Conservation (phyloP, 2,329 filamentous ascomycete species). For the Penicillium sp. region DNA sequence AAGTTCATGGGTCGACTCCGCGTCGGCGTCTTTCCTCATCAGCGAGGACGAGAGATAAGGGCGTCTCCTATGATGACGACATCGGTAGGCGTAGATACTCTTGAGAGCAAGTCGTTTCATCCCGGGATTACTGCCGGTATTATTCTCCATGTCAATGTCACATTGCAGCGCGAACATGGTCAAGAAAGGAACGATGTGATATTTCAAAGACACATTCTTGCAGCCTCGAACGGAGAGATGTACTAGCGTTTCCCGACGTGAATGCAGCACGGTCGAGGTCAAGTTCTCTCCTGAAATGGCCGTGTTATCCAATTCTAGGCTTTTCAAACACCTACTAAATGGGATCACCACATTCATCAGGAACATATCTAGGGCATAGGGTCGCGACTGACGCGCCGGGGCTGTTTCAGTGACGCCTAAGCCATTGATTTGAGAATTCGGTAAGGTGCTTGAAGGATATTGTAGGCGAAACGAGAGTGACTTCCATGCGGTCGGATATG, state of each 20-base stretch:
- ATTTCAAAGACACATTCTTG: slow-evolving; percentile 64
- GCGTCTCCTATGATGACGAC: slow-evolving; percentile 59
- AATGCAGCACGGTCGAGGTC: slow-evolving; percentile 54
- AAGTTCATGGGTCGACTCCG: slow-evolving; percentile 59
- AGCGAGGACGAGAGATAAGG: slow-evolving; percentile 59
- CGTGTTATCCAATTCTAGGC: slow-evolving; percentile 60
- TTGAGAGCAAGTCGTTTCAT: slow-evolving; percentile 52
- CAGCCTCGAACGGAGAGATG: slow-evolving; percentile 62
- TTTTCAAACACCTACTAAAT: slow-evolving; percentile 56
- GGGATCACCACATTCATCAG: slow-evolving; percentile 56
- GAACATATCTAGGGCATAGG: slow-evolving; percentile 58
- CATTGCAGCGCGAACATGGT: slow-evolving; percentile 47
- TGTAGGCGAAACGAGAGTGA: slow-evolving; percentile 58
- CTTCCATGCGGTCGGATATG: slow-evolving; percentile 61
- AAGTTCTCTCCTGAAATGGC: slow-evolving; percentile 58
- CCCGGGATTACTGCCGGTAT: slow-evolving; percentile 30
- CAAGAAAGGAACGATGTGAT: slow-evolving; percentile 61
- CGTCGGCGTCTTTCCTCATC: slow-evolving; percentile 57
- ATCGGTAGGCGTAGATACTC: slow-evolving; percentile 61
- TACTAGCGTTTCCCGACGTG: slow-evolving; percentile 54
- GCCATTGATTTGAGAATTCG: slow-evolving; percentile 32
- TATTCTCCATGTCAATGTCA: slow-evolving; percentile 46
- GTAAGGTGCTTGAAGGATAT: slow-evolving; percentile 39
- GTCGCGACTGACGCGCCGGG: slow-evolving; percentile 51
- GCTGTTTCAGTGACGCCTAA: slow-evolving; percentile 34